These are phyloP conservation scores for Sugiyamaella grinbergsii DNA, from an alignment of 1,139 yeast species.

Conservation along the genomic window DNA sequence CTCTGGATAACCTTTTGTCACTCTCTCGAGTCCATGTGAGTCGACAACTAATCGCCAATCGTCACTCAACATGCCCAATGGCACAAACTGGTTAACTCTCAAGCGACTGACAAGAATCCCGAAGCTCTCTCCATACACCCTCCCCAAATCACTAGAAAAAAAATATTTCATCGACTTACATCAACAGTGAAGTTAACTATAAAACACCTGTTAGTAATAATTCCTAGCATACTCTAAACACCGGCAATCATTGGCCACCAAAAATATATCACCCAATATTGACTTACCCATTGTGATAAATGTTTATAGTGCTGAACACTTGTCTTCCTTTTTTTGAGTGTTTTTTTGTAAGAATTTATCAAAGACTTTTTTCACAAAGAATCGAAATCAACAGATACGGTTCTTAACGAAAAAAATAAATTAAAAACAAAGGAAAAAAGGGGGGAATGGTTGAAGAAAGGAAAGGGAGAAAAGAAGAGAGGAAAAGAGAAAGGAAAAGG, in stretches of 20 bases:
- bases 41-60: neutral
- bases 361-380: conserved; percentile 11
- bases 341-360: conserved; percentile 9
- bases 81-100: no score
- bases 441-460: conserved; percentile 15
- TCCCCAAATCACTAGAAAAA: neutral
- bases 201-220: conserved; percentile 3
- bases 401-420: conserved; percentile 9
- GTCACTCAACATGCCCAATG: no score
- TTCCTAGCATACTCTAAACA: neutral
- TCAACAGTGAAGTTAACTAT: conserved; percentile 45
- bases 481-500: conserved; percentile 1
- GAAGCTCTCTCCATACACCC: no score
- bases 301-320: conserved; percentile 27
- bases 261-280: neutral
- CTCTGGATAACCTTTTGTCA: no score
- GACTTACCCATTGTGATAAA: conserved; percentile 40
- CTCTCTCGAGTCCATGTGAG: neutral
- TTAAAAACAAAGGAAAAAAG: conserved; percentile 8
- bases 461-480: conserved; percentile 9
- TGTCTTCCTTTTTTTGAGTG: conserved; percentile 9
- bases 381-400: conserved; percentile 10
- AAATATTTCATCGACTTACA: conserved; percentile 30
- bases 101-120: no score
- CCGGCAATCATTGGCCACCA: no score